Evolutionary conservation across 805 yeast genomes (phyloP), one percentile per base, ranked within the genome.

Genomic region (Cyberlindnera nakhonratchasimensis): DNA sequence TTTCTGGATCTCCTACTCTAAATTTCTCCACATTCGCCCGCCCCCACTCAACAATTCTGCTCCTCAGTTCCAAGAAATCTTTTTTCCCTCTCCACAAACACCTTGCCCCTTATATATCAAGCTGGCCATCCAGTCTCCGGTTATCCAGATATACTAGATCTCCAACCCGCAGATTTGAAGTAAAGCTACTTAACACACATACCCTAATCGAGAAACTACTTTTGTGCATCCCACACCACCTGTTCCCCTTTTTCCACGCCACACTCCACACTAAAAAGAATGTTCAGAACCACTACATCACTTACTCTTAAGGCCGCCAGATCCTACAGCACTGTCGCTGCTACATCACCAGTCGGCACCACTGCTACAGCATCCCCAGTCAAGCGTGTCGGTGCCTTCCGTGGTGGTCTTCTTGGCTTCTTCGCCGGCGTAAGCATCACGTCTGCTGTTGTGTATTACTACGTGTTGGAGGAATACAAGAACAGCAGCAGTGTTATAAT

Each of bases 381-480:
- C 14, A 55, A 49, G 25, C 58, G 54, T 42, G 59, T 66, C 29
- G 72, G 74, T 10, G 72, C 70, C 13, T 58, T 70, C 51, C 67
- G 71, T 40, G 74, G 74, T 14, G 74, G 70, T 5, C 69, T 87
- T 48, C 67, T 86, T 41, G 96, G 96, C 2, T 88, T 87, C 64
- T 72, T 87, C 41, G 68, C 80, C 23, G 96, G 96, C 34, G 84
- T 82, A 29, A 70, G 87, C 18, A 61, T 74, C 48, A 83, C 95
- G 14, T 90, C 95, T 3, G 75, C 74, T 42, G 85, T 78, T 7
- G 80, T 90, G 13, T 87, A 87, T 69, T 82, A 78, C 62, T 87
- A 86, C 64, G 70, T 86, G 51, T 64, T 86, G 45, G 93, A 86
- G 57, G 85, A 84, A 62, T 86, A 85, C 72, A 80, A 82, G 61